phyloP scores from a whole-genome alignment of 768 basidiomycete genomes.

The Candolleomyces eurysporus region DNA sequence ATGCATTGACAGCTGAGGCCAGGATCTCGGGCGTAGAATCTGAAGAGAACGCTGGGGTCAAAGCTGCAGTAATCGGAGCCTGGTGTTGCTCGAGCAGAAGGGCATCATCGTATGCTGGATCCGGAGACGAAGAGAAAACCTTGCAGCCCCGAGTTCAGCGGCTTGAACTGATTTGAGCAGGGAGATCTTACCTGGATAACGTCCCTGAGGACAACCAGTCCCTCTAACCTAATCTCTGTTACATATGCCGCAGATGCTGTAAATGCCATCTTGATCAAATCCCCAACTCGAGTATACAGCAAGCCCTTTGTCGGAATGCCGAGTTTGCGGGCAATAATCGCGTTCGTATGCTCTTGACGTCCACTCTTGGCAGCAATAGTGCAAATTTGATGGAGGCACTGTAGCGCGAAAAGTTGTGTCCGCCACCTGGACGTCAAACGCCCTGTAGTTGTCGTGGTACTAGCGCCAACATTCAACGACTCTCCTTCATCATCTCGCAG shows the following conservation, averaged over 20 bases:
- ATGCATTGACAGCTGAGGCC: constrained; percentile 88
- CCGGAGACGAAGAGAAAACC: constrained; percentile 85
- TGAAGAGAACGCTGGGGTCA: constrained; percentile 93
- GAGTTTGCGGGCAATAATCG: constrained; percentile 60
- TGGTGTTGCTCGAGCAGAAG: constrained; percentile 95
- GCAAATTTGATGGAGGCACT: constrained; percentile 90
- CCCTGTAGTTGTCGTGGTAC: constrained; percentile 31
- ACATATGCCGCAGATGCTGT: constrained; percentile 96
- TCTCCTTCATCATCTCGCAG: constrained; percentile 90
- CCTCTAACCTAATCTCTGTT: constrained; percentile 91
- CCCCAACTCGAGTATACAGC: constrained; percentile 82
- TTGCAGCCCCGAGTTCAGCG: constrained; percentile 27
- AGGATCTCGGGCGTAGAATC: constrained; percentile 96
- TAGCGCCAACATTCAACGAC: constrained; percentile 68
- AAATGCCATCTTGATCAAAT: constrained; percentile 97
- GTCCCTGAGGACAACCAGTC: constrained; percentile 83
- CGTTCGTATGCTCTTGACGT: constrained; percentile 81
- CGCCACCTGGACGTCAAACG: constrained; percentile 84
- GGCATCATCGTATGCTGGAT: constrained; percentile 90
- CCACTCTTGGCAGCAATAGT: constrained; percentile 69
- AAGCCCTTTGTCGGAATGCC: constrained; percentile 57
- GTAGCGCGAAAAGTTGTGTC: constrained; percentile 92
- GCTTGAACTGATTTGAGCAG: neutral
- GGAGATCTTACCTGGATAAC: constrained; percentile 72
- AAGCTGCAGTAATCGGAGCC: constrained; percentile 94